Evolutionary conservation across 164 flowering plant genomes (phyloP).

Genomic region (Hamamelis virginiana): DNA sequence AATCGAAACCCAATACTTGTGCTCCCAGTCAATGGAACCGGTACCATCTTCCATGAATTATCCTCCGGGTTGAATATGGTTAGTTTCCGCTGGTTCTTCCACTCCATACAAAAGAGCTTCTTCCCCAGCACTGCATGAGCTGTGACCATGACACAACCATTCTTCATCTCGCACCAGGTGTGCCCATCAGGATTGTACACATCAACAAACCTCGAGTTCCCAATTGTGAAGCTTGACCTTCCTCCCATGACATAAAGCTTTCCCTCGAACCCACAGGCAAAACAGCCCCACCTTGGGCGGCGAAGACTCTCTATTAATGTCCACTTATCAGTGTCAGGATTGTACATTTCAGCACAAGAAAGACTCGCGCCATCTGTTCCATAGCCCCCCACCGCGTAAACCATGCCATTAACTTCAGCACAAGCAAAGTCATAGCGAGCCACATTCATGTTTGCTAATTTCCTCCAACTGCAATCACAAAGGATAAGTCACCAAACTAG

Average conservation of each 20-base stretch:
- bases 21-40: constrained; percentile 80
- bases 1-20: constrained; percentile 71
- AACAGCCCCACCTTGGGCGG: constrained; percentile 88
- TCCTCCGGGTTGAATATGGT: constrained; percentile 61
- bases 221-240: constrained; percentile 87
- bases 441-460: constrained; percentile 69
- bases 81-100: constrained; percentile 86
- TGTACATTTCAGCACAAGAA: constrained; percentile 78
- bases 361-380: constrained; percentile 76
- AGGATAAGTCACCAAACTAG: not conserved
- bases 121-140: constrained; percentile 82
- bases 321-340: constrained; percentile 77
- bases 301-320: constrained; percentile 73
- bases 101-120: constrained; percentile 88
- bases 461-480: constrained; percentile 70
- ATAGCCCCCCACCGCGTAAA: constrained; percentile 87
- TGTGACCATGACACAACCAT: constrained; percentile 96
- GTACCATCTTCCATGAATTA: constrained; percentile 76
- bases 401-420: constrained; percentile 74
- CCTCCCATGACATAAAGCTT: constrained; percentile 97
- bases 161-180: constrained; percentile 83
- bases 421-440: constrained; percentile 94
- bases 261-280: constrained; percentile 76
- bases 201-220: constrained; percentile 80
- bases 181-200: constrained; percentile 67